Percentiles rank a stretch among this genome's conserved stretches.
Conservation (phyloP, 805 yeast genomes). For the Phaffomyces opuntiae region DNA sequence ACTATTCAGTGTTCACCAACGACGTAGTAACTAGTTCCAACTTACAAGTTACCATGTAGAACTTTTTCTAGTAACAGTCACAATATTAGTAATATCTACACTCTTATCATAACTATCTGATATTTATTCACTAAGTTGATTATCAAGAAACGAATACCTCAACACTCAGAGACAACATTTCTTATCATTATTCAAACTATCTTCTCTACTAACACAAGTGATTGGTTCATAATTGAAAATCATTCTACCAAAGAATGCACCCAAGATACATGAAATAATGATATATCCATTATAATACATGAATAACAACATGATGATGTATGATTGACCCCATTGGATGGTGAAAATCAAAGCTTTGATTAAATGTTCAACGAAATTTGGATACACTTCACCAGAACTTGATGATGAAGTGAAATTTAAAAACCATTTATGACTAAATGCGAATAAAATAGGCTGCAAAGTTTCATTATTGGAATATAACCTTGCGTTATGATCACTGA, state of each 20-base stretch:
- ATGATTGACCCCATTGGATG: slow-evolving; percentile 56
- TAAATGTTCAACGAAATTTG: slow-evolving; percentile 43
- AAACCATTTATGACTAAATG: slow-evolving; percentile 25
- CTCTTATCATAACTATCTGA: too few species aligned
- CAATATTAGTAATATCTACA: too few species aligned
- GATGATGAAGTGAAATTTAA: slow-evolving; percentile 11
- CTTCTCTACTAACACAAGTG: slow-evolving; percentile 19
- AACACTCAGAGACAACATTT: slow-evolving; percentile 27
- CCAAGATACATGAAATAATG: slow-evolving; percentile 54
- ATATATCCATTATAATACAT: slow-evolving; percentile 73
- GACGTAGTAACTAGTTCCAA: too few species aligned
- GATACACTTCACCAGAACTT: slow-evolving; percentile 23
- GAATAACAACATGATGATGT: slow-evolving; percentile 62
- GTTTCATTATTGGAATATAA: slow-evolving; percentile 11
- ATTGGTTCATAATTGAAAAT: slow-evolving; percentile 44
- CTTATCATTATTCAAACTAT: slow-evolving; percentile 25
- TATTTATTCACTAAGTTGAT: too few species aligned
- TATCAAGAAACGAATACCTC: too few species aligned
- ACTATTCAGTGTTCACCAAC: too few species aligned
- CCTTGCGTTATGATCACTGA: slow-evolving; percentile 7
- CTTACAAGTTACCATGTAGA: too few species aligned
- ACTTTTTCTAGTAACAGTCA: too few species aligned
- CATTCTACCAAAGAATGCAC: slow-evolving; percentile 53
- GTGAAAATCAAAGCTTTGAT: slow-evolving; percentile 44
- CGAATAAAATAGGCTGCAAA: slow-evolving; percentile 19